Conservation (phyloP, 1,139 yeast genomes). For the Zhuliangozyma blackwelliae region DNA sequence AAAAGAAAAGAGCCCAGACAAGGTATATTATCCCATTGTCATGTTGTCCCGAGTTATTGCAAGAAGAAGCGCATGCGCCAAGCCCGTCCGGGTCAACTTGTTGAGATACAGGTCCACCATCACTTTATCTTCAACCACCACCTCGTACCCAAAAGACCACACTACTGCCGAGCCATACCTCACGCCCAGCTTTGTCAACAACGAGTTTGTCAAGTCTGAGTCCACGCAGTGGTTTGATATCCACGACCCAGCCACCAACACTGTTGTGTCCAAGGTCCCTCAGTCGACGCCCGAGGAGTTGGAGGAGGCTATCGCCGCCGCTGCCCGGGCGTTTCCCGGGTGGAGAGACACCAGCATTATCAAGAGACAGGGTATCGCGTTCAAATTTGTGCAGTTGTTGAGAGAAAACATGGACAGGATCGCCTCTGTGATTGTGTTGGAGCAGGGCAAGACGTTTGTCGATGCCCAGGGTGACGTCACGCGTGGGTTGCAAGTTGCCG, state of each 20-base stretch:
- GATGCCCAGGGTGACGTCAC: conserved; percentile 80
- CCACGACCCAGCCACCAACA: conserved; percentile 74
- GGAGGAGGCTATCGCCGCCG: conserved; percentile 63
- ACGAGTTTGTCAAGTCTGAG: conserved; percentile 53
- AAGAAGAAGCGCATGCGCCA: not conserved
- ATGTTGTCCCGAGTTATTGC: conserved; percentile 8
- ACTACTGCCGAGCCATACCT: conserved; percentile 39
- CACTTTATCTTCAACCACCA: conserved; percentile 28
- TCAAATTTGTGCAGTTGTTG: conserved; percentile 65
- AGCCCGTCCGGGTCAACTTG: conserved; percentile 1
- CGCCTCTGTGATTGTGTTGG: conserved; percentile 69
- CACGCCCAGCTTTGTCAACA: conserved; percentile 58
- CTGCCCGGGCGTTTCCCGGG: conserved; percentile 54
- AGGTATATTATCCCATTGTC: no score
- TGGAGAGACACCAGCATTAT: conserved; percentile 62
- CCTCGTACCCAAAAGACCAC: conserved; percentile 46
- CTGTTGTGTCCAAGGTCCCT: conserved; percentile 65
- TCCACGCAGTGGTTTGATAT: conserved; percentile 65
- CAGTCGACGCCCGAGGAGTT: conserved; percentile 68
- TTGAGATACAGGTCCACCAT: conserved; percentile 20
- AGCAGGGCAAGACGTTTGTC: conserved; percentile 76
- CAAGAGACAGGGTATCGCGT: conserved; percentile 72
- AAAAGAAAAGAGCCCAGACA: no score
- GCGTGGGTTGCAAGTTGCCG: conserved; percentile 80
- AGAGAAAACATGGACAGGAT: conserved; percentile 67